These are phyloP conservation scores for Opeltia flavorubescens DNA, from an alignment of 495 filamentous ascomycete species.

Conservation along the genomic window DNA sequence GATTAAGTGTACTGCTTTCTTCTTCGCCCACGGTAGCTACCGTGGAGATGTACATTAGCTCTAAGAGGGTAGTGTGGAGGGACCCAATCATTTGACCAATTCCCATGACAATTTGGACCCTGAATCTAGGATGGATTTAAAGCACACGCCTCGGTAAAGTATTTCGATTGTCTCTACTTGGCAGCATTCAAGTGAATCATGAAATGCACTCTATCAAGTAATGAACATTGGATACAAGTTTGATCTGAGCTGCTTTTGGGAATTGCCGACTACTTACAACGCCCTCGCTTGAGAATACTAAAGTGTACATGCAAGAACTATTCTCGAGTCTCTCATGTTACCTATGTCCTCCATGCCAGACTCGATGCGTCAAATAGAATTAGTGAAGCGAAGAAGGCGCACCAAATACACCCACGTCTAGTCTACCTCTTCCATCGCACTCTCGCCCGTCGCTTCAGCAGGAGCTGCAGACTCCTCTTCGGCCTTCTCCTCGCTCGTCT, in stretches of 20 bases:
- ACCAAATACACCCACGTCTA: conserved; percentile 26
- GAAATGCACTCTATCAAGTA: no score
- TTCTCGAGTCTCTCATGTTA: not conserved
- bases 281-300: not conserved
- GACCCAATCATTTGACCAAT: not conserved
- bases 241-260: not conserved
- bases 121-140: no score
- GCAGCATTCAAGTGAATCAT: no score
- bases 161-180: not conserved
- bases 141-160: not conserved
- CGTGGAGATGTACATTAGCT: no score
- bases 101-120: not conserved
- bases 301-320: conserved; percentile 1
- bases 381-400: conserved; percentile 6
- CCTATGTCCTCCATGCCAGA: not conserved
- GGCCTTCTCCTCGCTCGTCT: conserved; percentile 49
- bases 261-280: not conserved
- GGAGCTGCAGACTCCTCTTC: conserved; percentile 48
- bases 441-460: conserved; percentile 43
- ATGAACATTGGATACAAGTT: not conserved
- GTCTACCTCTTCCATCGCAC: conserved; percentile 63
- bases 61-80: no score
- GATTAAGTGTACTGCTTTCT: no score
- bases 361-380: conserved; percentile 8
- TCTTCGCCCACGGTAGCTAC: no score